Base-by-base conservation (phyloP, 1,139 yeast species). In the Arxiozyma bovina region DNA sequence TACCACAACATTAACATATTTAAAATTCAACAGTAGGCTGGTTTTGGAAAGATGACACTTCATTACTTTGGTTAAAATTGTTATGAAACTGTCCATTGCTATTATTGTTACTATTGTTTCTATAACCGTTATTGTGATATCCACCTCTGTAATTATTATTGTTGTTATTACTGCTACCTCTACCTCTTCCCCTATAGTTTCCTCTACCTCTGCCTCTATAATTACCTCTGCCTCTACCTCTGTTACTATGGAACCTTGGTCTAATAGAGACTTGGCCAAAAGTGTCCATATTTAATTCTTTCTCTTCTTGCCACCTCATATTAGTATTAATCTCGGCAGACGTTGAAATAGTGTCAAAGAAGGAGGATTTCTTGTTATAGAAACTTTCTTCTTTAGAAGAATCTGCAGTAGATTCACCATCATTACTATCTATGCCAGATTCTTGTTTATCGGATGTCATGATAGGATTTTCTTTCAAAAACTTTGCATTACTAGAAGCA, bases 301-400 rank as follows among this genome's bases (percentile, higher is more conserved):
- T 80, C 63, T 83, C 87, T 58, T 81, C 85, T 47, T 76, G 69
- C 87, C 87, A 82, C 68, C 81, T 79, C 80, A 81, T 74, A 42
- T 65, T 69, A 8, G 65, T 64, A 48, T 63, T 73, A 54, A 64
- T 68, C 62, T 73, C 71, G 17, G 78, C 71, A 8, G 80, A 73
- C 8, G 87, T 81, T 11, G 94, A 85, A 58, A 89, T 79, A 56
- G 79, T 80, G 70, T 89, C 96, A 63, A 89, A 89, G 68, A 89
- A 89, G 1, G 96, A 87, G 15, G 87, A 79, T 62, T 78, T 79
- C 65, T 81, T 85, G 68, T 85, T 78, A 70, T 87, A 87, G 47
- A 77, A 79, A 44, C 72, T 42, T 18, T 56, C 58, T 15, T 56
- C 58, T 38, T 59, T 60, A 43, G 51, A 40, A 9, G 52, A 25